These are phyloP conservation scores for Liquidambar formosana DNA, from an alignment of 164 flowering plant genomes.

Conservation along the genomic window DNA sequence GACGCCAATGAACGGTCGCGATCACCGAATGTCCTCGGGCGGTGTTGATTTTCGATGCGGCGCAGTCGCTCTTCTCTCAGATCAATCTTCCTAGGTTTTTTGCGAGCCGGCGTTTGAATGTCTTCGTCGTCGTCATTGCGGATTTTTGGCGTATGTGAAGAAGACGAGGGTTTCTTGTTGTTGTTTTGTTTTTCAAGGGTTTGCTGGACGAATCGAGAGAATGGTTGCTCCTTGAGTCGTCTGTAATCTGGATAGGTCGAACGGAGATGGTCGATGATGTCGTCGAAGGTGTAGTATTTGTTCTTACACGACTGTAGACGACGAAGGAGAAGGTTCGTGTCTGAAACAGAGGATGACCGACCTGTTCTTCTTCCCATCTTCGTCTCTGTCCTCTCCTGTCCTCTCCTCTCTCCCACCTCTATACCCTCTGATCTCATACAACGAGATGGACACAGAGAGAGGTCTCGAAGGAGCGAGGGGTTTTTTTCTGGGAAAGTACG, in stretches of 20 bases:
- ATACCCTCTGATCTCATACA: no score
- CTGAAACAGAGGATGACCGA: background rate
- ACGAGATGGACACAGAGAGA: no score
- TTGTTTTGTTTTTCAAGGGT: slow-evolving; percentile 19
- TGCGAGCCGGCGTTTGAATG: slow-evolving; percentile 15
- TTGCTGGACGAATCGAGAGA: slow-evolving; percentile 30
- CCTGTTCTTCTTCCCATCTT: slow-evolving; percentile 20
- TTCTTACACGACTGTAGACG: slow-evolving; percentile 38
- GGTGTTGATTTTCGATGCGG: slow-evolving; percentile 30
- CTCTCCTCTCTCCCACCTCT: no score
- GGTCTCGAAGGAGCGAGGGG: no score
- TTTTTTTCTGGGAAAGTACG: no score
- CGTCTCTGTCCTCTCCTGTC: background rate
- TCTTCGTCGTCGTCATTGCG: slow-evolving; percentile 18
- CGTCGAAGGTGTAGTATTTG: slow-evolving; percentile 27
- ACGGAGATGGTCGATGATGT: slow-evolving; percentile 55
- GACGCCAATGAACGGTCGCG: slow-evolving; percentile 9
- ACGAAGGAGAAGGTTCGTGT: slow-evolving; percentile 23
- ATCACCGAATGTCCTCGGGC: slow-evolving; percentile 18
- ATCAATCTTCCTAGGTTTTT: slow-evolving; percentile 35
- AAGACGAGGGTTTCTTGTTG: background rate
- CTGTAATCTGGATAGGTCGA: slow-evolving; percentile 41
- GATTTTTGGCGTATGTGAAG: background rate
- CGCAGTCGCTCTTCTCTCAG: slow-evolving; percentile 40
- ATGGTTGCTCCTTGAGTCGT: slow-evolving; percentile 36